phyloP scores from a whole-genome alignment of 2,329 filamentous ascomycete genomes.

The Colletotrichum sp. region DNA sequence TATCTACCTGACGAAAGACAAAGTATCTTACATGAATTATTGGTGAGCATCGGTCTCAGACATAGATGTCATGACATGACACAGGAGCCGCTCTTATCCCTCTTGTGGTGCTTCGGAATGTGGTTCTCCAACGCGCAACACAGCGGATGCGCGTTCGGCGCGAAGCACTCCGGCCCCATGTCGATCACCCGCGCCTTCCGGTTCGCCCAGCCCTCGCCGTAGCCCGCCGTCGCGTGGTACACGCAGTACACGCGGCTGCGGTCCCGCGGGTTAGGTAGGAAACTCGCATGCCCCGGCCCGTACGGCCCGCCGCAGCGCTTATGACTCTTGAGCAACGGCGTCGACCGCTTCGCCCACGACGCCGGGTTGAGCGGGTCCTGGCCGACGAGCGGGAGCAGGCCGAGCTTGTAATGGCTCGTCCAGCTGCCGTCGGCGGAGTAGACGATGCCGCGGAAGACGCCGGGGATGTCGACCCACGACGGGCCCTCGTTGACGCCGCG shows the following conservation, averaged over 20 bases:
- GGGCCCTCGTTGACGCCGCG: conserved; percentile 62
- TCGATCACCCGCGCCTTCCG: conserved; percentile 24
- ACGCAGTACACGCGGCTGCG: conserved; percentile 59
- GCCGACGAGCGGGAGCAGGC: conserved; percentile 58
- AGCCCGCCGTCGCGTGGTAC: conserved; percentile 58
- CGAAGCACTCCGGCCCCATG: conserved; percentile 19
- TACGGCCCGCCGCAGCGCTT: conserved; percentile 54
- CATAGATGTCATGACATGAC: background rate
- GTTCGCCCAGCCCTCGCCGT: conserved; percentile 24
- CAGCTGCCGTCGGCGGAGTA: conserved; percentile 64
- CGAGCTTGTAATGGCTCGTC: conserved; percentile 59
- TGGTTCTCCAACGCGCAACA: conserved; percentile 22
- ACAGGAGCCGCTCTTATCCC: background rate
- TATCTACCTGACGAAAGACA: background rate
- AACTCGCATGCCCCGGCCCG: conserved; percentile 62
- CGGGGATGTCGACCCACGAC: conserved; percentile 53
- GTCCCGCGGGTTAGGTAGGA: conserved; percentile 60
- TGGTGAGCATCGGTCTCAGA: background rate
- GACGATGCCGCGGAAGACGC: conserved; percentile 55
- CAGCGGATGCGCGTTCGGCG: conserved; percentile 12
- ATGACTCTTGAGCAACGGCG: conserved; percentile 54
- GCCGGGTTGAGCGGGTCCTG: conserved; percentile 47
- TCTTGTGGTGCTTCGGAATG: background rate
- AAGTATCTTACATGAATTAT: background rate
- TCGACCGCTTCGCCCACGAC: conserved; percentile 57